Percentiles rank a stretch among this genome's conserved stretches.
These are phyloP conservation scores for Fusarium foetens DNA, from an alignment of 2,329 filamentous ascomycete species.

Conservation along the genomic window DNA sequence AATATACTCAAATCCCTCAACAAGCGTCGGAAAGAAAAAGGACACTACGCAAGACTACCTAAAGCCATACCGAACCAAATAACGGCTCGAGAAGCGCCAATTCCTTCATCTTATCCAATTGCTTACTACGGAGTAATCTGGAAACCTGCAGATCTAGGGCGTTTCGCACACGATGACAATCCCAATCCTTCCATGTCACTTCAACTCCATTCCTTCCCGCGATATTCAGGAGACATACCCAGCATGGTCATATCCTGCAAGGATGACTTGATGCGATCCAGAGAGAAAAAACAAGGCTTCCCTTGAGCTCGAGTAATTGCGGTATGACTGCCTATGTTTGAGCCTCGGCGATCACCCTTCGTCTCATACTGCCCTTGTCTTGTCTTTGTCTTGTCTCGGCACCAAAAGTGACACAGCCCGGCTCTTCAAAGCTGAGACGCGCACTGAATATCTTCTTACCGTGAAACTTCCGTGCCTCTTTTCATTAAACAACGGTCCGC, in stretches of 20 bases:
- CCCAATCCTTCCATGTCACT: slow-evolving; percentile 6
- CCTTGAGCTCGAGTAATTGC: not conserved
- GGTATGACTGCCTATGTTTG: not conserved
- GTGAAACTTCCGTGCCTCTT: slow-evolving; percentile 9
- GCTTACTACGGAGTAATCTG: not conserved
- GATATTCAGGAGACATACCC: slow-evolving; percentile 26
- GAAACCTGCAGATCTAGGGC: slow-evolving; percentile 7
- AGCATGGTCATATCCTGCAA: slow-evolving; percentile 3
- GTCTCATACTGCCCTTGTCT: slow-evolving; percentile 15
- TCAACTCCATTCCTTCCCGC: not conserved
- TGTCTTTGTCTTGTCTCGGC: slow-evolving; percentile 13
- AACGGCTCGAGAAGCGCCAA: not conserved
- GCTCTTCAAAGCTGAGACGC: not conserved
- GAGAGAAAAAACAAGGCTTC: not conserved
- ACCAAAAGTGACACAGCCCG: not conserved
- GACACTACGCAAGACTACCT: not conserved
- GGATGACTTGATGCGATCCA: not conserved
- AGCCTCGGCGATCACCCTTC: not conserved
- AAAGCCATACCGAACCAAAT: not conserved
- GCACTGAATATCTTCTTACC: not conserved
- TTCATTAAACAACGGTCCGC: slow-evolving; percentile 30
- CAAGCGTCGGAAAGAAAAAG: not conserved
- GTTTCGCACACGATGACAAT: not conserved
- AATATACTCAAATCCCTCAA: not conserved
- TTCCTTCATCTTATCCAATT: not conserved